A percentile compares a stretch with the other conserved stretches of the same genome.
phyloP scores from a whole-genome alignment of 2,329 filamentous ascomycete genomes.

The Exophiala sideris region DNA sequence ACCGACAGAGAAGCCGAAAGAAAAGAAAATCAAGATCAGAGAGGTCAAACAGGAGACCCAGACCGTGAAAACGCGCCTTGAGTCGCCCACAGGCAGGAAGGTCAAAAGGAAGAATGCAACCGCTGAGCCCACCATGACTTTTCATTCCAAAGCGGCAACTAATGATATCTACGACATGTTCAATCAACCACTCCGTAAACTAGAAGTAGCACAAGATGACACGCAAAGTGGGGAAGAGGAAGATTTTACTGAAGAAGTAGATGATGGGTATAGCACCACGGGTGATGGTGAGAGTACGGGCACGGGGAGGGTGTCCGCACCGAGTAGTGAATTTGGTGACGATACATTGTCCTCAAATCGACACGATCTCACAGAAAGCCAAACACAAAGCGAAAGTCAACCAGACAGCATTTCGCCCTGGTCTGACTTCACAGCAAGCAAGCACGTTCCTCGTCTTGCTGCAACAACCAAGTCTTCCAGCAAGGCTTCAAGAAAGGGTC shows the following conservation, averaged over 20 bases:
- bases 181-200: constrained; percentile 70
- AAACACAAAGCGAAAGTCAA: constrained; percentile 37
- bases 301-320: constrained; percentile 66
- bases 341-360: constrained; percentile 36
- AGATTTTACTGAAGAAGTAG: constrained; percentile 54
- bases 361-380: constrained; percentile 45
- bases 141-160: constrained; percentile 90
- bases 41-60: constrained; percentile 85
- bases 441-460: constrained; percentile 57
- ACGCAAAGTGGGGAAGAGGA: constrained; percentile 64
- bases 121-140: constrained; percentile 90
- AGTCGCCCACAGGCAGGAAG: constrained; percentile 83
- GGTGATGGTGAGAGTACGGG: constrained; percentile 73
- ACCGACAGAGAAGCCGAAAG: constrained; percentile 36
- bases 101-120: constrained; percentile 68
- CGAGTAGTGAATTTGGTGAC: constrained; percentile 63
- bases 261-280: constrained; percentile 75
- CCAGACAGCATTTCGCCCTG: constrained; percentile 57
- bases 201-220: constrained; percentile 39
- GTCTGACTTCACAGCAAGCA: constrained; percentile 79
- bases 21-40: constrained; percentile 73
- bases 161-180: constrained; percentile 98
- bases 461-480: neutral
- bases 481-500: constrained; percentile 33
- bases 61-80: constrained; percentile 90